Evolutionary conservation across 768 basidiomycete species (phyloP).

Genomic region (Russula lepida): DNA sequence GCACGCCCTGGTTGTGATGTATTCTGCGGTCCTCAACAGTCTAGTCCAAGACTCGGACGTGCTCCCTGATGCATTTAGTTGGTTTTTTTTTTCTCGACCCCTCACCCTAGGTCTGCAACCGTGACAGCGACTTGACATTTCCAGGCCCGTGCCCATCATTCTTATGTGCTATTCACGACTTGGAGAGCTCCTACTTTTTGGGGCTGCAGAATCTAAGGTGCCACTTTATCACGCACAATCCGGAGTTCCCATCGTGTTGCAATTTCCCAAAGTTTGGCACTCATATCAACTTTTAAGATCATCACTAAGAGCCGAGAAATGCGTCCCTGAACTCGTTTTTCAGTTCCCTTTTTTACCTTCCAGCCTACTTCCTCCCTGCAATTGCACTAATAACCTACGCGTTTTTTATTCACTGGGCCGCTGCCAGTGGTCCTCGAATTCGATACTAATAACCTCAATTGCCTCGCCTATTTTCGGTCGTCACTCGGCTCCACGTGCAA

Average conservation of each 20-base stretch:
- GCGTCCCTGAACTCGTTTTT: not conserved
- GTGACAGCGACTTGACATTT: conserved; percentile 7
- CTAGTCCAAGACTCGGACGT: not conserved
- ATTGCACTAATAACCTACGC: no score
- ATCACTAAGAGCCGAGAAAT: not conserved
- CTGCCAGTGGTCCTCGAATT: no score
- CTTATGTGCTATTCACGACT: not conserved
- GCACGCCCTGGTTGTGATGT: no score
- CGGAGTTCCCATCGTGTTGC: conserved; percentile 16
- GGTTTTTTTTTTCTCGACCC: not conserved
- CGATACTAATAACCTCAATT: no score
- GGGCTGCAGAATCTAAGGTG: conserved; percentile 12
- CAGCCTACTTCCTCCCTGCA: not conserved
- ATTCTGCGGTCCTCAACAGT: not conserved
- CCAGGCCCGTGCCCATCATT: conserved; percentile 11
- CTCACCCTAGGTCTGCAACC: not conserved
- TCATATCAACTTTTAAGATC: conserved; percentile 5
- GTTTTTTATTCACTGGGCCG: no score
- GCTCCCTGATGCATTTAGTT: conserved; percentile 2
- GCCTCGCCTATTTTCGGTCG: no score
- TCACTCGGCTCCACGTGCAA: no score
- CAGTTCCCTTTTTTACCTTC: not conserved
- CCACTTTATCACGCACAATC: not conserved
- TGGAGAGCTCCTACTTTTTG: not conserved
- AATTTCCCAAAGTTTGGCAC: conserved; percentile 9